Conservation (phyloP, 176 grass and related monocot genomes). For the Cocos nucifera region DNA sequence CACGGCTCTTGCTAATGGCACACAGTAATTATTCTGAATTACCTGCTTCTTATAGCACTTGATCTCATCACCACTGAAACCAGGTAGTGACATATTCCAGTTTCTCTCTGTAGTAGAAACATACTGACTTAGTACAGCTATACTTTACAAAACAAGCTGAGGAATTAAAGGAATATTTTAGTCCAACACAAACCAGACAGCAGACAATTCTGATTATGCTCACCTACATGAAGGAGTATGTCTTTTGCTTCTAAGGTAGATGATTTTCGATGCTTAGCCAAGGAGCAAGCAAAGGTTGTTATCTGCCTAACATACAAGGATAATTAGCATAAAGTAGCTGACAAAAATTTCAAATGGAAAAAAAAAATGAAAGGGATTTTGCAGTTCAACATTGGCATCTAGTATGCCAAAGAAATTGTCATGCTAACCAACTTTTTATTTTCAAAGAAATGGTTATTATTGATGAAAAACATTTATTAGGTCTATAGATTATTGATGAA, state of each 20-base stretch:
- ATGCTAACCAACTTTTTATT: neutral
- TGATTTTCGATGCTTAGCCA: conserved; percentile 97
- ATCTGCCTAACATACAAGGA: conserved; percentile 49
- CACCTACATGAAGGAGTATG: conserved; percentile 94
- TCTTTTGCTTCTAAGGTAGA: conserved; percentile 81
- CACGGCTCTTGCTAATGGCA: no score
- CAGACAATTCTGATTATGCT: conserved; percentile 4
- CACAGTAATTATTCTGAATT: conserved; percentile 8
- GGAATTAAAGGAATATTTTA: neutral
- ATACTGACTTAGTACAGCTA: neutral
- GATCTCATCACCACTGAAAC: conserved; percentile 89
- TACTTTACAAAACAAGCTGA: neutral
- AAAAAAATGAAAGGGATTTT: no score
- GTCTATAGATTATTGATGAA: no score
- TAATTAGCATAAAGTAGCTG: neutral
- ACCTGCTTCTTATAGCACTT: conserved; percentile 96
- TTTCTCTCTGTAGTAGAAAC: conserved; percentile 56
- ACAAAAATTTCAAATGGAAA: no score
- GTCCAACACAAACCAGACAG: conserved; percentile 3
- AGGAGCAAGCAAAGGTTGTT: conserved; percentile 79
- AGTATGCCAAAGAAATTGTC: neutral
- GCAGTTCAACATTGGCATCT: no score
- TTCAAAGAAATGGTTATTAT: no score
- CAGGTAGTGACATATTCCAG: conserved; percentile 86
- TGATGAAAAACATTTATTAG: no score